Base-by-base conservation (phyloP, 768 basidiomycete species). In the Pholiota conissans region DNA sequence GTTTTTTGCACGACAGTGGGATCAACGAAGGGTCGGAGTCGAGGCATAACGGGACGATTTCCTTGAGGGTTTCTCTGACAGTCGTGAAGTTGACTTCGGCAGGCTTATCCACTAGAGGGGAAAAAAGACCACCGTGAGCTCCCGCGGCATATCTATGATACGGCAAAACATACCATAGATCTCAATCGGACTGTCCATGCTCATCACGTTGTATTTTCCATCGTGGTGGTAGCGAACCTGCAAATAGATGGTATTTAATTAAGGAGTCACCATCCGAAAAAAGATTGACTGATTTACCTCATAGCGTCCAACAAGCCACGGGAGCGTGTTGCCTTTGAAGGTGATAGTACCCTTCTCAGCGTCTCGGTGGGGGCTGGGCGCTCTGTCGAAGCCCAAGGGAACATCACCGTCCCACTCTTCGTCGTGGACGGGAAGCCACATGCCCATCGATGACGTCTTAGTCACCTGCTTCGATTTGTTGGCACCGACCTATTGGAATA, bases 181-280 rank as follows among this genome's bases (percentile, higher is more conserved):
- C 68, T 97, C 93, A 57, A 98, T 76, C 7, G 94, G 93, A 1
- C 88, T 90, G 48, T 90, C 86, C 52, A 89, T 67, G 52, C 86
- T 84, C 84, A 98, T 90, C 55, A 98, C 97, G 71, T 95, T 97
- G 73, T 99, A 91, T 71, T 95, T 98, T 48, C 94, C 95, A 70
- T 97, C 93, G 67, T 98, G 95, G 66, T 99, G 97, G 69, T 95
- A 95, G 3, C 93, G 87, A 58, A 90, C 78, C 90, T 91, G 60
- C 26, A 49, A 18, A 2, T 27, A 35, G 11, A 54, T 59, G 61
- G 35, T 37, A 35, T 47, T 47, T 35, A 45, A 47, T 52, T 39
- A 22, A 32, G 45, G 26, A 48, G 57, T n/a, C 35, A 28, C 49
- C 40, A 13, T n/a, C n/a, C 30, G 42, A 24, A 29, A 39, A 30